Evolutionary conservation across 2,329 filamentous ascomycete genomes (phyloP).

Genomic region (Triangularia verruculosa): DNA sequence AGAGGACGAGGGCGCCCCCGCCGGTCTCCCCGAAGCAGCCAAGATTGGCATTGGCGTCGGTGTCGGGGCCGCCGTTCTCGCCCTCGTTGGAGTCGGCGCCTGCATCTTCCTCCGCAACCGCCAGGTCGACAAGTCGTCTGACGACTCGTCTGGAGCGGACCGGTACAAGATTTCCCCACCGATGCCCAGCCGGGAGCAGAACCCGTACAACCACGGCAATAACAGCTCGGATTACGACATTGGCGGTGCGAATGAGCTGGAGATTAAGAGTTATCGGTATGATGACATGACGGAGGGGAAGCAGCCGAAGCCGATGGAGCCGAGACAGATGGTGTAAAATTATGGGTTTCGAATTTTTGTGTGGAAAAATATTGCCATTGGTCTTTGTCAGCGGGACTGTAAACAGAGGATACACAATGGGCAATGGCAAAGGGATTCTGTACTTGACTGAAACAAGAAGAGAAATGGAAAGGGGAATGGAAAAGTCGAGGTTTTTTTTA

Average conservation of each 20-base stretch:
- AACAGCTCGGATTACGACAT: conserved; percentile 38
- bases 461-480: not conserved
- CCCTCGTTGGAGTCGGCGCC: conserved; percentile 38
- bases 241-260: conserved; percentile 43
- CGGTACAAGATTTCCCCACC: conserved; percentile 50
- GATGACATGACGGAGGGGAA: conserved; percentile 56
- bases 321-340: conserved; percentile 38
- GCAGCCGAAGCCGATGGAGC: conserved; percentile 45
- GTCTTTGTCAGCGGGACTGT: conserved; percentile 1
- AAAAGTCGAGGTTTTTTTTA: not conserved
- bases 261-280: conserved; percentile 52
- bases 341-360: not conserved
- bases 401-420: not conserved
- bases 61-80: conserved; percentile 41
- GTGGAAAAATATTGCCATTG: not conserved
- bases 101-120: conserved; percentile 39
- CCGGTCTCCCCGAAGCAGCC: conserved; percentile 40
- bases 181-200: conserved; percentile 45
- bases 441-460: not conserved
- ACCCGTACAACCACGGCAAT: conserved; percentile 37
- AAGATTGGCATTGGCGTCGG: conserved; percentile 51
- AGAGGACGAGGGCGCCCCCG: not conserved
- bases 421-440: not conserved
- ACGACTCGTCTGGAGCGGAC: conserved; percentile 26
- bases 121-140: conserved; percentile 14